phyloP scores from a whole-genome alignment of 2,329 filamentous ascomycete species.

The Thyridium curvatum region DNA sequence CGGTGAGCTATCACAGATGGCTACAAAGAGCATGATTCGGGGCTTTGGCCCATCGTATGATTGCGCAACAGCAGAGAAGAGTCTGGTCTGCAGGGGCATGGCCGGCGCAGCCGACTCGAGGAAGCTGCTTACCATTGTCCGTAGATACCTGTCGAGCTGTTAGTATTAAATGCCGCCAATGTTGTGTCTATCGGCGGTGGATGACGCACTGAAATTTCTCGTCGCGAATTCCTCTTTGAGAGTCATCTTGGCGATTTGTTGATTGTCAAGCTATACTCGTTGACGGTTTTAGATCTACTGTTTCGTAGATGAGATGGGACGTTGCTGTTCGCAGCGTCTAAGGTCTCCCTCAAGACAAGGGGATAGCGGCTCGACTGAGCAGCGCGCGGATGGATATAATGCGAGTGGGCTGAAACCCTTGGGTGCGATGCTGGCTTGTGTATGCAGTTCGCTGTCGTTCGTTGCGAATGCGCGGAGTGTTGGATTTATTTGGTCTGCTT shows the following conservation, averaged over 20 bases:
- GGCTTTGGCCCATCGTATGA: not conserved
- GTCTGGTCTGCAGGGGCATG: not conserved
- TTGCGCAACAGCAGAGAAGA: not conserved
- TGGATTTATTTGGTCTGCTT: not conserved
- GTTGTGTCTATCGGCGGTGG: not conserved
- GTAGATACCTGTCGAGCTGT: constrained; percentile 55
- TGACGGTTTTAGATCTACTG: not conserved
- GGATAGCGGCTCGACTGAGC: not conserved
- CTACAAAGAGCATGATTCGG: not conserved
- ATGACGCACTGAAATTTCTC: constrained; percentile 64
- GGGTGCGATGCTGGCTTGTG: too few species aligned
- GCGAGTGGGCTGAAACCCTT: too few species aligned
- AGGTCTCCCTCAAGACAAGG: too few species aligned
- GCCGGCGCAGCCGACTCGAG: constrained; percentile 1
- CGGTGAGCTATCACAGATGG: not conserved
- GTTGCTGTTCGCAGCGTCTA: too few species aligned
- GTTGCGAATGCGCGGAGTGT: too few species aligned
- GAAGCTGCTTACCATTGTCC: constrained; percentile 60
- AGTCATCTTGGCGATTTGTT: constrained; percentile 49
- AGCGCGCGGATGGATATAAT: too few species aligned
- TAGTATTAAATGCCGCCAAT: constrained; percentile 18
- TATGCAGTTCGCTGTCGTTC: too few species aligned
- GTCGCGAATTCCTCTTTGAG: constrained; percentile 67
- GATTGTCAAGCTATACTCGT: constrained; percentile 1
- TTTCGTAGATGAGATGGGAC: not conserved